Evolutionary conservation across 2,329 filamentous ascomycete genomes (phyloP).

Genomic region (Pyrenophora graminea): DNA sequence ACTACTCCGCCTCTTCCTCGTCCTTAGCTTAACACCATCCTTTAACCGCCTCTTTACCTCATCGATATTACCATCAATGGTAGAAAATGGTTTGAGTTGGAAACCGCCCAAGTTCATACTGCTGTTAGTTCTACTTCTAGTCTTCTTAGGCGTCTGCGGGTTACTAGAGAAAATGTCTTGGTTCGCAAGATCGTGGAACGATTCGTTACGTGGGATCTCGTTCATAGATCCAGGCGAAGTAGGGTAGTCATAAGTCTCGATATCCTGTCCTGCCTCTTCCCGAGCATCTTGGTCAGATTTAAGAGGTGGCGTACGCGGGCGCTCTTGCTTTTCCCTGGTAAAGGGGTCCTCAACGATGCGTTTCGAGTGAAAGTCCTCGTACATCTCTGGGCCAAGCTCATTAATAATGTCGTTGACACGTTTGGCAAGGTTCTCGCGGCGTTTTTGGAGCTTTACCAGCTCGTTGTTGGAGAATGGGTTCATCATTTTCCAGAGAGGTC

Average conservation of each 20-base stretch:
- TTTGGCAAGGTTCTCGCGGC: slow-evolving; percentile 73
- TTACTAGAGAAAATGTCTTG: slow-evolving; percentile 90
- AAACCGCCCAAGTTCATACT: slow-evolving; percentile 62
- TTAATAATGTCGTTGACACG: slow-evolving; percentile 94
- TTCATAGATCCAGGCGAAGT: slow-evolving; percentile 26
- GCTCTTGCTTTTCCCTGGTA: slow-evolving; percentile 15
- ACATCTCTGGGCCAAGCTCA: slow-evolving; percentile 91
- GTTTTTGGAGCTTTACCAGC: slow-evolving; percentile 74
- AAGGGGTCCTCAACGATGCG: slow-evolving; percentile 48
- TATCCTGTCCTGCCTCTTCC: slow-evolving; percentile 17
- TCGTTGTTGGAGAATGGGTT: slow-evolving; percentile 84
- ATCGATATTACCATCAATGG: slow-evolving; percentile 70
- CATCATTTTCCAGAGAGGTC: slow-evolving; percentile 82
- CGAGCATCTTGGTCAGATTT: slow-evolving; percentile 26
- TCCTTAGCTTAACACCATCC: slow-evolving; percentile 80
- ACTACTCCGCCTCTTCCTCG: slow-evolving; percentile 58
- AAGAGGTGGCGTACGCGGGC: slow-evolving; percentile 28
- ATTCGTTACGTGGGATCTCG: slow-evolving; percentile 77
- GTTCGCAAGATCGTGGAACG: slow-evolving; percentile 84
- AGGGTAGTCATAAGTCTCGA: slow-evolving; percentile 36
- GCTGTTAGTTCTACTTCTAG: slow-evolving; percentile 67
- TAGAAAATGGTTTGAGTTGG: slow-evolving; percentile 71
- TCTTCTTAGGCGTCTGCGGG: slow-evolving; percentile 77
- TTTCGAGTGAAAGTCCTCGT: slow-evolving; percentile 72
- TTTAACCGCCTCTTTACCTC: slow-evolving; percentile 84